Evolutionary conservation across 2,329 filamentous ascomycete species (phyloP).

Genomic region (Dactylonectria estremocensis): DNA sequence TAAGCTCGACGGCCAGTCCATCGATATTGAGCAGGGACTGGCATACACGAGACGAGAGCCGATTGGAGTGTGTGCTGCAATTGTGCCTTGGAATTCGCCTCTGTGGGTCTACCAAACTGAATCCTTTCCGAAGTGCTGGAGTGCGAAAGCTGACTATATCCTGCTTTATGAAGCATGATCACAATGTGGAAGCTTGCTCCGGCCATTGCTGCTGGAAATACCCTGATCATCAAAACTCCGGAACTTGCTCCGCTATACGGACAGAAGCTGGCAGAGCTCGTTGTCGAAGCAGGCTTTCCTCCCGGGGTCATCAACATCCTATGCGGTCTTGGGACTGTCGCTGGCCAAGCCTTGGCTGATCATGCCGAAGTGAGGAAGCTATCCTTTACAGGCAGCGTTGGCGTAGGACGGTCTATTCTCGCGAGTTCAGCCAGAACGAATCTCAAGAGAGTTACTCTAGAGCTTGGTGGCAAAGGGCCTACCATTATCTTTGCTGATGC

Average conservation of each 20-base stretch:
- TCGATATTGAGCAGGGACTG: slow-evolving; percentile 11
- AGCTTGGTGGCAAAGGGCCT: slow-evolving; percentile 79
- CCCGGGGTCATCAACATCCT: slow-evolving; percentile 81
- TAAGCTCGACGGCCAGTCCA: slow-evolving; percentile 23
- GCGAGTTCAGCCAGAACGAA: slow-evolving; percentile 76
- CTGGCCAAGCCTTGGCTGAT: slow-evolving; percentile 75
- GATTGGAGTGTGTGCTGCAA: slow-evolving; percentile 77
- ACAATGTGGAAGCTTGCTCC: slow-evolving; percentile 73
- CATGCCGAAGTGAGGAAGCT: slow-evolving; percentile 80
- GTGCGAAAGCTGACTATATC: no score
- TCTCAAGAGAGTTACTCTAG: slow-evolving; percentile 83
- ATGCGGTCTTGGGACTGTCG: slow-evolving; percentile 76
- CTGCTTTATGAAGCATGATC: slow-evolving; percentile 28
- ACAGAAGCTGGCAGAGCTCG: slow-evolving; percentile 73
- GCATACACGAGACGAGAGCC: slow-evolving; percentile 68
- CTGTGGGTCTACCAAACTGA: slow-evolving; percentile 20
- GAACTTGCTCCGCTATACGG: slow-evolving; percentile 75
- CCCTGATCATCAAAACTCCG: slow-evolving; percentile 73
- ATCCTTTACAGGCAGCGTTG: slow-evolving; percentile 81
- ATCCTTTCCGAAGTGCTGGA: no score
- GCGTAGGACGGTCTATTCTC: slow-evolving; percentile 80
- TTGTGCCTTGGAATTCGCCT: slow-evolving; percentile 85
- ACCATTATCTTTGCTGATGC: slow-evolving; percentile 73
- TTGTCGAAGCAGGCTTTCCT: slow-evolving; percentile 81
- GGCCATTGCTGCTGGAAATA: slow-evolving; percentile 73